Evolutionary conservation across 164 flowering plant genomes (phyloP), one percentile per base, ranked within the genome.

Genomic region (Umbellularia californica): DNA sequence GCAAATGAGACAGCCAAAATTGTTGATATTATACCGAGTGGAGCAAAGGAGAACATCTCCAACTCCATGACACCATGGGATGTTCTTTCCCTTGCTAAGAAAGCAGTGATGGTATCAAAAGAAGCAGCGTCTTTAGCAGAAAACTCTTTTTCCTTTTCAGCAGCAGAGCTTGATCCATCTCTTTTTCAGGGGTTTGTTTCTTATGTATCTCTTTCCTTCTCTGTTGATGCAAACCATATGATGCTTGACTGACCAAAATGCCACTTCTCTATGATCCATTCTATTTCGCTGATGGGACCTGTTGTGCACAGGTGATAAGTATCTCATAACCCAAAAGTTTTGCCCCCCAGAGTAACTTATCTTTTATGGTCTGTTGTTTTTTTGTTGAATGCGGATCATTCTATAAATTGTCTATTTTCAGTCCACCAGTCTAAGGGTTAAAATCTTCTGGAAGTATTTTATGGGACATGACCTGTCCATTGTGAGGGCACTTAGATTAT

Each of bases 91-190:
- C 88, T 92, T 77, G 98, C 98, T 68, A 83, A 84, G 81, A 79
- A 85, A 83, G 96, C 97, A 74, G 83, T 90, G 64, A 73, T 81
- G 70, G 96, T 97, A 58, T 90, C 96, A 12, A 87, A 86, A 85
- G 76, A 85, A 78, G 96, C 94, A 47, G 89, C 87, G 24, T 80
- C 79, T 24, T 80, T 93, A 62, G 85, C 80, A 66, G 83, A 84
- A 33, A 77, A 84, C 24, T 72, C 78, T 13, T 52, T 52, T 52
- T 64, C 82, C 55, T 62, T 77, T 65, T 25, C 77, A 69, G 85
- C 65, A 55, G 72, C 78, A 74, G 82, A 82, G 76, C 14, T 71
- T 77, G 82, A 83, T 72, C 83, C 79, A 47, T 69, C 81, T 25
- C 58, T 65, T 72, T 70, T 75, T 12, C 55, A 79, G 65, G 72